These are phyloP conservation scores for Tilletia horrida DNA, from an alignment of 1,284 basidiomycete genomes.

Conservation along the genomic window DNA sequence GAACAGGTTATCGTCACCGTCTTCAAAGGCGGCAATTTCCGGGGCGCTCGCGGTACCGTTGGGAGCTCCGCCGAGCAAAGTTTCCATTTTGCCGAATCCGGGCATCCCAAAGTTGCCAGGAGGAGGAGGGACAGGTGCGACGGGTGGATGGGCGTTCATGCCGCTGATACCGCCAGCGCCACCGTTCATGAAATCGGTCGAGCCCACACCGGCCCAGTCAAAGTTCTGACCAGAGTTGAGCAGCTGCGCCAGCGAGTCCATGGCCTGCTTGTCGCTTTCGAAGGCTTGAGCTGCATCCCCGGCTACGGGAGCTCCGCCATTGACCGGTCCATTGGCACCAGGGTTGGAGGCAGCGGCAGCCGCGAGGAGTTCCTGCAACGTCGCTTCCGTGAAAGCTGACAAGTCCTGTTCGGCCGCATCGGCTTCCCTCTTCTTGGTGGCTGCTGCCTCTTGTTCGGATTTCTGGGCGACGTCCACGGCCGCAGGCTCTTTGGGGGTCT, in stretches of 20 bases:
- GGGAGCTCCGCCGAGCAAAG: neutral
- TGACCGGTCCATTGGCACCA: neutral
- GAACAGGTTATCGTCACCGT: slow-evolving; percentile 8
- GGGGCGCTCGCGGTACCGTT: neutral
- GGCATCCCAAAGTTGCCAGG: neutral
- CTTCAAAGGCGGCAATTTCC: neutral
- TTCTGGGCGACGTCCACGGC: neutral
- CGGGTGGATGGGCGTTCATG: neutral
- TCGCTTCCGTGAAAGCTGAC: neutral
- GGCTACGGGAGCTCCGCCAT: neutral
- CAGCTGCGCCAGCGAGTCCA: slow-evolving; percentile 10
- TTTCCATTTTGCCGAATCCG: neutral
- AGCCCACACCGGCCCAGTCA: neutral
- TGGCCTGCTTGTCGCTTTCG: slow-evolving; percentile 16
- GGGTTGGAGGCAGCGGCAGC: neutral
- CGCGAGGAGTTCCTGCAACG: slow-evolving; percentile 1
- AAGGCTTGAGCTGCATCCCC: neutral
- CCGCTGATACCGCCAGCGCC: neutral
- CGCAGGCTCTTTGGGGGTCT: neutral
- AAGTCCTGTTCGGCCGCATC: slow-evolving; percentile 7
- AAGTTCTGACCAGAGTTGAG: neutral
- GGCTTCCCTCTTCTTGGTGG: slow-evolving; percentile 7
- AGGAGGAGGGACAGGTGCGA: neutral
- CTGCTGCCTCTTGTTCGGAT: slow-evolving; percentile 1
- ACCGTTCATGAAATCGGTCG: neutral